Base-by-base conservation (phyloP, 768 basidiomycete species). In the Phlebiopsis gigantea region DNA sequence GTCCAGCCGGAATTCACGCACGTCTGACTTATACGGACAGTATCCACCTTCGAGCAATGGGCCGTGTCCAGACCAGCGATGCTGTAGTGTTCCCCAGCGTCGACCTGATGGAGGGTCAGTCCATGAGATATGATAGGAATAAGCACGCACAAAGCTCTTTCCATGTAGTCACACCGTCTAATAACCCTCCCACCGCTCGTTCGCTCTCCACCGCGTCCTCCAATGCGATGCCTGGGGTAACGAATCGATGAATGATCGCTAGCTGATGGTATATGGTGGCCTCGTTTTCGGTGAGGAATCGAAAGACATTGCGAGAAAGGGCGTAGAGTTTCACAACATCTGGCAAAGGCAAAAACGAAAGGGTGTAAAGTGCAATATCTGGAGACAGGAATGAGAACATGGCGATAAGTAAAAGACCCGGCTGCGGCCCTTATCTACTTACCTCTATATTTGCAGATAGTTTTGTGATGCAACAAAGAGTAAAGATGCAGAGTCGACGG, bases 51-150 rank as follows among this genome's bases (percentile, higher is more conserved):
- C 61, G 31, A 46, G 46, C 14, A 65, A 53, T 19, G 47, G 45
- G 6, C 66, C 66, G n/a, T 39, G 57, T 0, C 66, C 63, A 15
- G 60, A 41, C 66, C 66, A 66, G 51, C 62, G 63, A 17, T 46
- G 59, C 31, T 65, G 62, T 5, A 63, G n/a, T 0, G 48, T 43
- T 19, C 46, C 28, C 44, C 57, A 60, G 29, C 61, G 39, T 14
- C 62, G 47, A 41, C 58, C 62, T 63, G 42, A 8, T 4, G 4
- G n/a, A 22, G 1, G 22, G 17, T 12, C 12, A 54, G 26, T 25
- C 24, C n/a, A n/a, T n/a, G n/a, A n/a, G 29, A 7, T 9, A 28
- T 8, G 24, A 19, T 24, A 17, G 39, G 24, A 30, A 25, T 12
- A 30, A 46, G 28, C 5, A 58, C 63, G 28, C 54, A 60, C 63